Base-by-base conservation (phyloP, 1,284 basidiomycete genomes). In the Cystobasidium sp. region DNA sequence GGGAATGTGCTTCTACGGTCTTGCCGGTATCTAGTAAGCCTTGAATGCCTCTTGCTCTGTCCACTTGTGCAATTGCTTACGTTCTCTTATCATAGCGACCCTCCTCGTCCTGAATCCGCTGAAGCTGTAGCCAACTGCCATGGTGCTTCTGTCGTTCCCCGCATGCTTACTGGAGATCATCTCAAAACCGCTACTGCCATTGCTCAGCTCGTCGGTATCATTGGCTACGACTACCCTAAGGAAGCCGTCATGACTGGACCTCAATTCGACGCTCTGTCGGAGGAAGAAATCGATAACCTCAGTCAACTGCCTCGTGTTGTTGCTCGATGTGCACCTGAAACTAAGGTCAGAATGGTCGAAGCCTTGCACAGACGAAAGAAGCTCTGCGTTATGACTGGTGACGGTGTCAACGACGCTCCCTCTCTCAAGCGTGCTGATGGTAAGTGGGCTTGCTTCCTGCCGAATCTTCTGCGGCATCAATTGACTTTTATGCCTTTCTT, bases 91-190 rank as follows among this genome's bases (percentile, higher is more conserved):
- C 53, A 16, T 41, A 81, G 81, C 78, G 89, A 91, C 79, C 89
- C 89, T 16, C 90, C 89, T n/a, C 85, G 89, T 49, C 87, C 87
- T 12, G 88, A 90, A 79, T 87, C 87, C 3, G 82, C 85, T 2
- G 86, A 85, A 12, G 88, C 89, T 24, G 89, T 91, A 0, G 83
- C 85, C 61, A 85, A 86, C 69, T 89, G 87, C 82, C 85, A 87
- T 75, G 83, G 85, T 59, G 89, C 89, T 41, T 88, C 88, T 18
- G 88, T 91, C 78, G 86, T 86, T 16, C 88, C 88, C 22, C 86
- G 88, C 79, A 90, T 91, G 89, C 82, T 88, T 22, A 88, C 84
- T 6, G 84, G 84, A 43, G 84, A 84, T 73, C 83, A 84, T 71
- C 77, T 79, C 1, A 80, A 81, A 6, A 84, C 83, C 1, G 83